Base-by-base conservation (phyloP, 306 rosid genomes). In the Psophocarpus tetragonolobus region DNA sequence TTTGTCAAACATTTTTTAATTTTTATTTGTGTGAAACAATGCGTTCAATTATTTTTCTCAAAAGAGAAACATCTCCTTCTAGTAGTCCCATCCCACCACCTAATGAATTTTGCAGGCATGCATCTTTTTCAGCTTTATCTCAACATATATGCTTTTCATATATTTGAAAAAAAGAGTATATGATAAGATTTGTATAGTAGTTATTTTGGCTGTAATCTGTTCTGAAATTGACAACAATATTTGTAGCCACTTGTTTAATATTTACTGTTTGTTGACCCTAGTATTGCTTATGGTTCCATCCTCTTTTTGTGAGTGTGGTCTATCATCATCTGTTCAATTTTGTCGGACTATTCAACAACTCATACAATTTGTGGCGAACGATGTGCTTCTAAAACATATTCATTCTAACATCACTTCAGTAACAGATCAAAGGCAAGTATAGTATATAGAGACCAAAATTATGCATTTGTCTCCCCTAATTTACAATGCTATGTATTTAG, bases 141-240 rank as follows among this genome's bases (percentile, higher is more conserved):
- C 24, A 15, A 60, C 68, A 7, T n/a, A n/a, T n/a, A n/a, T 33
- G 45, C 27, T 2, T 15, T 62, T n/a, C 33, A n/a, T 33, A 8
- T 7, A 27, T 3, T 53, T 41, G 15, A 27, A 26, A 27, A 27
- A 26, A 11, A 56, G 1, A 20, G 26, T 29, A 60, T 6, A 18
- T 35, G 69, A 63, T 63, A 35, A 63, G 47, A 35, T 33, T 63
- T 63, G 29, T 9, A 62, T 8, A 63, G 69, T 35, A 9, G 1
- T 63, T 63, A 38, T 63, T 63, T 63, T 63, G 69, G 69, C 15
- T n/a, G 47, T 35, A 63, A 20, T 36, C 11, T 65, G 50, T 64
- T 64, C 18, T 36, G 10, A 65, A 65, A 0, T 64, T 17, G 47
- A 35, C 47, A 35, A 15, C 58, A 4, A 1, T 3, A 18, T 12